A percentile compares a stretch with the other conserved stretches of the same genome.
Evolutionary conservation across 148 eudicot species (phyloP).

Genomic region (Cornus kousa): DNA sequence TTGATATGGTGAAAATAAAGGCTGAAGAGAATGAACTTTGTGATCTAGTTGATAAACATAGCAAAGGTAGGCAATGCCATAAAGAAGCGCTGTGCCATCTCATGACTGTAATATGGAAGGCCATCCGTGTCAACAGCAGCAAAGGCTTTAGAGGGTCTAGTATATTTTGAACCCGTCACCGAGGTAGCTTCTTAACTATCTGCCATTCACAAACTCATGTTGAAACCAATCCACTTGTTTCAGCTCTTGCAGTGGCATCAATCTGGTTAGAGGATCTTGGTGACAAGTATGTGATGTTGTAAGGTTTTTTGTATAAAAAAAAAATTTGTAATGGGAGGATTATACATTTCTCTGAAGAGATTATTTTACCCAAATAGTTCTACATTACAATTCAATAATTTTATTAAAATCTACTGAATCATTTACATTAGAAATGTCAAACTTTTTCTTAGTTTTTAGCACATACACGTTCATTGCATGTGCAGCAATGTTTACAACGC

Average conservation of each 20-base stretch:
- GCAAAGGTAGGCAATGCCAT: no score
- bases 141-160: no score
- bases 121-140: no score
- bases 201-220: neutral
- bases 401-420: neutral
- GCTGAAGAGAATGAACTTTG: no score
- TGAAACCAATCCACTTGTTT: neutral
- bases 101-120: no score
- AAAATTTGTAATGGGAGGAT: neutral
- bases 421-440: neutral
- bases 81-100: no score
- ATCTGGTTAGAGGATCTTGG: neutral
- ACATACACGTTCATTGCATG: neutral
- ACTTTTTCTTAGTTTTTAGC: neutral
- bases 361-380: neutral
- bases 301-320: no score
- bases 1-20: no score
- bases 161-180: neutral
- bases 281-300: neutral
- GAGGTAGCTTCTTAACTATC: neutral
- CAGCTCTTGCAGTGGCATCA: neutral
- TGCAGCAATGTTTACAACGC: no score
- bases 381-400: neutral
- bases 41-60: no score
- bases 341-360: neutral